A percentile compares a stretch with the other conserved stretches of the same genome.
Conservation (phyloP, 306 rosid species). For the Datisca glomerata region DNA sequence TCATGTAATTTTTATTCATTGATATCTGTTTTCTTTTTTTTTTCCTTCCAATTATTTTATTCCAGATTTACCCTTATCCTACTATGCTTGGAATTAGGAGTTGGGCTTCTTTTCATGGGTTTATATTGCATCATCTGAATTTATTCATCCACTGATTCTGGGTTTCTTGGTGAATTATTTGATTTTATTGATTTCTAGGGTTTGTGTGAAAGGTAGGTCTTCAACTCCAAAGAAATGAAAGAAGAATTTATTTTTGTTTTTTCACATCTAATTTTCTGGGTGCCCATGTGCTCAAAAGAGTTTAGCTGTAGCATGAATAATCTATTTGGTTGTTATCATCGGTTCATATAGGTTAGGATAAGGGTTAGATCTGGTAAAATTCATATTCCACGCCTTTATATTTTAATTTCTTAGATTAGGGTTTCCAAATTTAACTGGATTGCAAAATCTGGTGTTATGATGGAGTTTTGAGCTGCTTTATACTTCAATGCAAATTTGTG, state of each 20-base stretch:
- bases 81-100: constrained; percentile 1
- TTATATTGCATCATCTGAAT: no score
- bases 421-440: not conserved
- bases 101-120: no score
- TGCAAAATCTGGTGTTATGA: not conserved
- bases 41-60: not conserved
- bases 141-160: no score
- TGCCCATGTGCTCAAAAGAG: no score
- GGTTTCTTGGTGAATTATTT: no score
- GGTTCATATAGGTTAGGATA: constrained; percentile 10
- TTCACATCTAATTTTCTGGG: no score
- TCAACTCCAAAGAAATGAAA: no score
- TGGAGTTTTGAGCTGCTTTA: constrained; percentile 21
- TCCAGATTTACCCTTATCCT: constrained; percentile 33
- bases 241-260: no score
- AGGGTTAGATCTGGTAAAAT: constrained; percentile 35
- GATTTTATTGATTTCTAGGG: no score
- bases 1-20: not conserved
- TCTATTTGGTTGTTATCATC: no score
- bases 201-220: constrained; percentile 22
- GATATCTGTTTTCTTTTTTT: not conserved
- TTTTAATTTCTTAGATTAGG: constrained; percentile 5
- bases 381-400: no score
- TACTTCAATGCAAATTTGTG: constrained; percentile 6
- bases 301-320: no score